A percentile compares a stretch with the other conserved stretches of the same genome.
phyloP scores from a whole-genome alignment of 139 green algal species.

The Raphidocelis subcapitata region DNA sequence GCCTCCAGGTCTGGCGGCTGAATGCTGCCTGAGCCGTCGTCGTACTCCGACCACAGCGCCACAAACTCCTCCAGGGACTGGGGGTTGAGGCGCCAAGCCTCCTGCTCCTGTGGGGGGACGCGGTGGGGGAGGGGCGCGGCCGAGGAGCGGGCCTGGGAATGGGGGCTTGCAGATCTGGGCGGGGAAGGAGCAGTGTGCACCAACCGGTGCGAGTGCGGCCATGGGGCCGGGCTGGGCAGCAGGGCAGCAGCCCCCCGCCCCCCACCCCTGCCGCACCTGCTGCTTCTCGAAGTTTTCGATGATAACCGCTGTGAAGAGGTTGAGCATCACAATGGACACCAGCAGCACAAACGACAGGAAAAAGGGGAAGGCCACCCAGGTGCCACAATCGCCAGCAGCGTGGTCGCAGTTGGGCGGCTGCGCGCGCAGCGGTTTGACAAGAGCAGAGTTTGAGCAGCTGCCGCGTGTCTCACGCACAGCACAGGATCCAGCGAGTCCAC shows the following conservation, averaged over 20 bases:
- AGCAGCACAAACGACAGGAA: conserved; percentile 67
- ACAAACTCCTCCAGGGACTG: conserved; percentile 64
- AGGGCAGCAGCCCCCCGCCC: background rate
- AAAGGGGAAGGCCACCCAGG: conserved; percentile 54
- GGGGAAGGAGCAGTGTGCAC: too few species aligned
- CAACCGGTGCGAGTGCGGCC: too few species aligned
- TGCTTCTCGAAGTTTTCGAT: conserved; percentile 79
- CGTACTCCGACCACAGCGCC: conserved; percentile 77
- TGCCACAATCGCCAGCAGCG: conserved; percentile 40
- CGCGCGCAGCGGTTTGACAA: background rate
- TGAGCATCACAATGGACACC: conserved; percentile 73
- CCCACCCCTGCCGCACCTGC: conserved; percentile 56
- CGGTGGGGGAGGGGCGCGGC: too few species aligned
- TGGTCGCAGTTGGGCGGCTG: conserved; percentile 47
- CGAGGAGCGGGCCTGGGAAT: too few species aligned
- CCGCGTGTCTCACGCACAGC: background rate
- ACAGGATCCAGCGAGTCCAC: background rate
- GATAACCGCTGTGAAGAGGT: conserved; percentile 78
- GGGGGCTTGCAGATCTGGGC: too few species aligned
- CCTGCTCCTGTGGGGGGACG: conserved; percentile 30
- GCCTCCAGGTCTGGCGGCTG: conserved; percentile 58
- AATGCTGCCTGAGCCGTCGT: conserved; percentile 70
- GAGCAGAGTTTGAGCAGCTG: too few species aligned
- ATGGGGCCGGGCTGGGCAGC: background rate
- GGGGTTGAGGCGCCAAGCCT: conserved; percentile 56